Base-by-base conservation (phyloP, 257 asterid genomes). In the Handroanthus guayacan region DNA sequence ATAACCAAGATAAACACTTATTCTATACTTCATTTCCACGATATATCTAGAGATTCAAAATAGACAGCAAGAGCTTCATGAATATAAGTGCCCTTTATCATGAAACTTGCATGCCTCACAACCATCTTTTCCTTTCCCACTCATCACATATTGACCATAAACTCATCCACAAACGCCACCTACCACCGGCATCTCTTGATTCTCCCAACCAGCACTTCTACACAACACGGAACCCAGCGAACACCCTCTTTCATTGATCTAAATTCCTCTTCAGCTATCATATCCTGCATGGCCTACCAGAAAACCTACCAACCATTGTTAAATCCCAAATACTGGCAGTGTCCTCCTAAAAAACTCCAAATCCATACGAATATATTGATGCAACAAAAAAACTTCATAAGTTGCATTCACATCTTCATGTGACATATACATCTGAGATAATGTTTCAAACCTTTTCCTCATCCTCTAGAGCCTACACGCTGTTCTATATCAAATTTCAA, bases 11-110 rank as follows among this genome's bases (percentile, higher is more conserved):
- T 39, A 0, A 34, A 54, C 48, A 31, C 9, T 14, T 17, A 52
- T 9, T 69, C 48, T 51, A 52, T 34, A 48, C 14, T 12, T 25
- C 31, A 51, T 69, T 70, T 54, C 76, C 56, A 71, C 75, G 16
- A 54, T 37, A 69, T 14, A 14, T 0, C 25, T 51, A 14, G 36
- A 18, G 18, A 17, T 41, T 2, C 7, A 20, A 20, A 44, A 44
- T 3, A 51, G 39, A 10, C 2, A 64, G 3, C 25, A 16, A 64
- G 38, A 41, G 36, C 51, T 14, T 16, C 37, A 62, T 11, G 70
- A 39, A n/a, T 64, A 38, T 36, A 18, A 36, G 13, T 20, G 63
- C 5, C 63, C 14, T 8, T 6, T 13, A 25, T 25, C 47, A 6
- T 63, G 70, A 13, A 43, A 65, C 70, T 65, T 17, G 62, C 74